phyloP scores from a whole-genome alignment of 1,284 basidiomycete species.

The Lentinus polychrous region DNA sequence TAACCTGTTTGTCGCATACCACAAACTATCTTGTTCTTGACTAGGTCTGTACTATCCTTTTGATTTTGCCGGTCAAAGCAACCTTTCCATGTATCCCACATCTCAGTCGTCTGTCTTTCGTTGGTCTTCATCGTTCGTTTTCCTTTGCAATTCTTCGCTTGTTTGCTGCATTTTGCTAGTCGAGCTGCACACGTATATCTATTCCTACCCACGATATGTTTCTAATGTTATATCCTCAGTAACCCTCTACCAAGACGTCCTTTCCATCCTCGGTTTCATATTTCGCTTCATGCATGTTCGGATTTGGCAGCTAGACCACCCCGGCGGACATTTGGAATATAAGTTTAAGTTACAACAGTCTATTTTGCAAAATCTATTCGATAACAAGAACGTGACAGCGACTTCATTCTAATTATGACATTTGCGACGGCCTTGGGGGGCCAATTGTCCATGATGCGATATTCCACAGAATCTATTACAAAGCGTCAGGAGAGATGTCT shows the following conservation, averaged over 20 bases:
- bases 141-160: neutral
- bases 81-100: neutral
- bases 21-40: neutral
- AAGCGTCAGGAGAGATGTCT: conserved; percentile 73
- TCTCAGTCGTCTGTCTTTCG: neutral
- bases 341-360: neutral
- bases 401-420: too few relatives aligned
- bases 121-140: neutral
- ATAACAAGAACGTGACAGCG: too few relatives aligned
- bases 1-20: neutral
- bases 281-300: neutral
- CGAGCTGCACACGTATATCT: neutral
- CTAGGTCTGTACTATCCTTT: neutral
- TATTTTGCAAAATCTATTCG: neutral
- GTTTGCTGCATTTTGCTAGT: neutral
- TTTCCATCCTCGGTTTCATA: too few relatives aligned
- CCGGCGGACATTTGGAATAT: neutral
- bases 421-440: too few relatives aligned
- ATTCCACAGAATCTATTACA: conserved; percentile 50
- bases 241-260: too few relatives aligned
- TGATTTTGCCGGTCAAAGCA: neutral
- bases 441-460: too few relatives aligned
- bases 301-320: neutral
- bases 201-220: neutral
- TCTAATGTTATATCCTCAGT: too few relatives aligned